Evolutionary conservation across 768 basidiomycete genomes (phyloP).

Genomic region (Dictyophora rubrovolvata): DNA sequence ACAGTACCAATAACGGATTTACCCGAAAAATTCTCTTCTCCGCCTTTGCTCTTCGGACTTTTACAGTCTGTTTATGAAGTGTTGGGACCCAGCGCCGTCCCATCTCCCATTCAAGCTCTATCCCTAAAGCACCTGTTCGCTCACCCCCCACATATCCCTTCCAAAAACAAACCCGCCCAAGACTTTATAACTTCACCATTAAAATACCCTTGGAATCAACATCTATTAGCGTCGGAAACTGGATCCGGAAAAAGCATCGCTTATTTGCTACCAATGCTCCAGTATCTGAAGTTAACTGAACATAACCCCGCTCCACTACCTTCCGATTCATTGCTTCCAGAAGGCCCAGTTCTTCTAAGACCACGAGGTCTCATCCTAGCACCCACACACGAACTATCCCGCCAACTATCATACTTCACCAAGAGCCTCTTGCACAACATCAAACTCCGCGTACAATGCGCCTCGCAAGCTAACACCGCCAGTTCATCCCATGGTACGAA

Average conservation of each 20-base stretch:
- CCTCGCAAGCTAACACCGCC: conserved; percentile 47
- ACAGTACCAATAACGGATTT: neutral
- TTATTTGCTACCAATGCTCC: conserved; percentile 76
- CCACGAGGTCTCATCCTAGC: conserved; percentile 77
- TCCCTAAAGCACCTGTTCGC: conserved; percentile 56
- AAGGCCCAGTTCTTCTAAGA: conserved; percentile 27
- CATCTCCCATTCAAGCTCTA: conserved; percentile 74
- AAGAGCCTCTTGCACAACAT: conserved; percentile 65
- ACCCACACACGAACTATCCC: conserved; percentile 81
- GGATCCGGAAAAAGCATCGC: conserved; percentile 90
- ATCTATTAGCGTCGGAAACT: conserved; percentile 77
- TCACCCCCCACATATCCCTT: conserved; percentile 4
- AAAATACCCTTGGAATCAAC: conserved; percentile 22
- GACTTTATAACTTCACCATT: neutral
- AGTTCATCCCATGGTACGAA: conserved; percentile 18
- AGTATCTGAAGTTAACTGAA: conserved; percentile 65
- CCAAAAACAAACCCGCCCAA: neutral
- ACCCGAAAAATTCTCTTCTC: conserved; percentile 41
- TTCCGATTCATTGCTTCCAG: conserved; percentile 3
- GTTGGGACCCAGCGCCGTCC: conserved; percentile 44
- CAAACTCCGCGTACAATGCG: conserved; percentile 68
- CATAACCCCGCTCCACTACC: neutral
- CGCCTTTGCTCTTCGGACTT: conserved; percentile 60
- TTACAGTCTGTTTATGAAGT: conserved; percentile 44
- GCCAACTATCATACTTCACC: conserved; percentile 67